phyloP scores from a whole-genome alignment of 129 eudicot genomes.

The Pseudognaphalium luteoalbum region DNA sequence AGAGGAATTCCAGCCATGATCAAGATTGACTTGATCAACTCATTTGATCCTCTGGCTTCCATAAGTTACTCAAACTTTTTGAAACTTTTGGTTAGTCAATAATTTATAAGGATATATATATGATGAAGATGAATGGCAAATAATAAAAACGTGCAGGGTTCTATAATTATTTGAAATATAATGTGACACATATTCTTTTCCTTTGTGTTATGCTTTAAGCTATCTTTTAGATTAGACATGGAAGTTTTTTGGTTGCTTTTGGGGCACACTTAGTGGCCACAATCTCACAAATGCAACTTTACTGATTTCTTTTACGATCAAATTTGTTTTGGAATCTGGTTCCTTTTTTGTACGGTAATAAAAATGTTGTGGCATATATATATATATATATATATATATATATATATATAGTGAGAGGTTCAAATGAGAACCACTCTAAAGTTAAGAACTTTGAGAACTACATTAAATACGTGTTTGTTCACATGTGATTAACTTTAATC shows the following conservation, averaged over 20 bases:
- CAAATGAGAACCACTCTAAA: too few relatives aligned
- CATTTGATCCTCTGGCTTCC: constrained; percentile 51
- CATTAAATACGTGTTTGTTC: too few relatives aligned
- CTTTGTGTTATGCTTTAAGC: constrained; percentile 54
- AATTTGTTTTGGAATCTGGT: constrained; percentile 41
- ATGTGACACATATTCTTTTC: constrained; percentile 49
- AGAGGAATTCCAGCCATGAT: constrained; percentile 65
- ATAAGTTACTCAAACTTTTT: constrained; percentile 20
- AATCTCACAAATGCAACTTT: constrained; percentile 17
- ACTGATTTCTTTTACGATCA: constrained; percentile 24
- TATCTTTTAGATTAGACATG: constrained; percentile 41
- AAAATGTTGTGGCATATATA: neutral
- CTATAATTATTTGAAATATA: neutral
- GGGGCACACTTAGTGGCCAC: constrained; percentile 44
- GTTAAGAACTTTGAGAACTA: too few relatives aligned
- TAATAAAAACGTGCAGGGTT: constrained; percentile 23
- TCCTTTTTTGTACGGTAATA: constrained; percentile 36
- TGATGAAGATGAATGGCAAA: neutral
- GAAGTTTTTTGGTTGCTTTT: constrained; percentile 47
- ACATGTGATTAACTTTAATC: too few relatives aligned
- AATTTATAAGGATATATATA: neutral
- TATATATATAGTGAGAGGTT: too few relatives aligned
- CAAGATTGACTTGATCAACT: constrained; percentile 48
- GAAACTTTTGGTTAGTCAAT: neutral
- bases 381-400: too few relatives aligned